Evolutionary conservation across 1,284 basidiomycete genomes (phyloP).

Genomic region (Apiotrichum akiyoshidainum): DNA sequence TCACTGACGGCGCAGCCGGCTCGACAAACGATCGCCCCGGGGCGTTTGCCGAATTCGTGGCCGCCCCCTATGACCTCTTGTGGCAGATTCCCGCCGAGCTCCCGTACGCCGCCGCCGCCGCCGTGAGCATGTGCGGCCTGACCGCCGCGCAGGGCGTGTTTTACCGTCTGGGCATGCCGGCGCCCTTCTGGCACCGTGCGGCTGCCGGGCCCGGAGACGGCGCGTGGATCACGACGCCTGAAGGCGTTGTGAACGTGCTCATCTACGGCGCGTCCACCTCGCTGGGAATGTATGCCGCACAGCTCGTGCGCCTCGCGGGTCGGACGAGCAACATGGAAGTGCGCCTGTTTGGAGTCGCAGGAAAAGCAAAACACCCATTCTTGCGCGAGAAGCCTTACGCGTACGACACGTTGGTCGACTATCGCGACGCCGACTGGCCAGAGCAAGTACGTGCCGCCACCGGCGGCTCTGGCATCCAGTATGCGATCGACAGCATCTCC

Average conservation of each 20-base stretch:
- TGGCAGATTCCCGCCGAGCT: constrained; percentile 7
- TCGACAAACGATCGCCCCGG: constrained; percentile 12
- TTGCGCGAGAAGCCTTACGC: background rate
- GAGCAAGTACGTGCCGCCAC: background rate
- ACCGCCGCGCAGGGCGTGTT: constrained; percentile 18
- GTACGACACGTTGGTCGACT: constrained; percentile 12
- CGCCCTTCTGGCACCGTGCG: background rate
- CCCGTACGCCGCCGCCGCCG: background rate
- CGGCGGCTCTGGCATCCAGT: background rate
- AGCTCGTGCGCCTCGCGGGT: constrained; percentile 4
- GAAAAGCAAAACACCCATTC: background rate
- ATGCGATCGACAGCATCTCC: constrained; percentile 12
- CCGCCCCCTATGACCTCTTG: constrained; percentile 4
- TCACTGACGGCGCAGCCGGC: constrained; percentile 7
- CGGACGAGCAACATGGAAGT: background rate
- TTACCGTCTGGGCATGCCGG: constrained; percentile 8
- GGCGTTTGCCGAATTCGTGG: constrained; percentile 12
- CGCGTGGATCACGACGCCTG: background rate
- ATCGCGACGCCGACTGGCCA: constrained; percentile 10
- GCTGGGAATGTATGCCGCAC: constrained; percentile 15
- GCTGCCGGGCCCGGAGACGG: background rate
- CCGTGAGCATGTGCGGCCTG: constrained; percentile 16
- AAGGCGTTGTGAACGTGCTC: background rate
- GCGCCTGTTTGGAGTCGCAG: constrained; percentile 5
- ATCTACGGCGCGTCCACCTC: constrained; percentile 14